These are phyloP conservation scores for Diplodia sapinea DNA, from an alignment of 2,329 filamentous ascomycete genomes.

Conservation along the genomic window DNA sequence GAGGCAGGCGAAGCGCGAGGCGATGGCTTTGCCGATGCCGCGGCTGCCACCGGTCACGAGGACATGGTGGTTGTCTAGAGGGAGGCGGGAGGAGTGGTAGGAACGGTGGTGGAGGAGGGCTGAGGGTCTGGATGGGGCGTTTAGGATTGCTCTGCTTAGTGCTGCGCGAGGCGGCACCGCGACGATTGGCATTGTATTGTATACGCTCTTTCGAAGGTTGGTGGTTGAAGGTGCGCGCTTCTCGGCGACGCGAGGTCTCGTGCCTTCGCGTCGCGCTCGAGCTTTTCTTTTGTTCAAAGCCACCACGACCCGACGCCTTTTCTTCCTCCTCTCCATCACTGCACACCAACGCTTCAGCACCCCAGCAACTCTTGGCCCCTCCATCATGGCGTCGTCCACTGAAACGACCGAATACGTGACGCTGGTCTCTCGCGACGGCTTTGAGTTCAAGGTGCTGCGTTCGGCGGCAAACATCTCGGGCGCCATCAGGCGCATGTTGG, in stretches of 20 bases:
- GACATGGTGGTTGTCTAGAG: conserved; percentile 35
- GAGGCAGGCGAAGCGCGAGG: conserved; percentile 41
- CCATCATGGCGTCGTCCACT: conserved; percentile 18
- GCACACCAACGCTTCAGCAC: background rate
- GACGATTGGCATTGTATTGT: background rate
- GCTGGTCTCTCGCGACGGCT: conserved; percentile 75
- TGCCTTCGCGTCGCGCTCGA: conserved; percentile 17
- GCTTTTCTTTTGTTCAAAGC: background rate
- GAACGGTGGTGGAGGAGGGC: background rate
- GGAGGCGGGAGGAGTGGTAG: background rate
- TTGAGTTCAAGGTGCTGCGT: conserved; percentile 75
- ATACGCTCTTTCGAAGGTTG: background rate
- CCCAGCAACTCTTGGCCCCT: background rate
- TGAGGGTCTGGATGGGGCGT: conserved; percentile 8
- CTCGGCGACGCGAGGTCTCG: conserved; percentile 22
- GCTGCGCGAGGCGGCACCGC: background rate
- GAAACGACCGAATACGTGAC: conserved; percentile 70
- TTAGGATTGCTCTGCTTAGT: background rate
- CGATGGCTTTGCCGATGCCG: conserved; percentile 49
- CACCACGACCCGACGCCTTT: background rate
- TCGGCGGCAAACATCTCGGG: conserved; percentile 73
- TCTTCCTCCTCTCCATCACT: background rate
- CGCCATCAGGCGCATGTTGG: conserved; percentile 76
- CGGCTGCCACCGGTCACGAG: conserved; percentile 48
- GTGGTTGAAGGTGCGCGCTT: background rate